phyloP scores from a whole-genome alignment of 108 stramenopile genomes.

The Skeletonema menzelii region DNA sequence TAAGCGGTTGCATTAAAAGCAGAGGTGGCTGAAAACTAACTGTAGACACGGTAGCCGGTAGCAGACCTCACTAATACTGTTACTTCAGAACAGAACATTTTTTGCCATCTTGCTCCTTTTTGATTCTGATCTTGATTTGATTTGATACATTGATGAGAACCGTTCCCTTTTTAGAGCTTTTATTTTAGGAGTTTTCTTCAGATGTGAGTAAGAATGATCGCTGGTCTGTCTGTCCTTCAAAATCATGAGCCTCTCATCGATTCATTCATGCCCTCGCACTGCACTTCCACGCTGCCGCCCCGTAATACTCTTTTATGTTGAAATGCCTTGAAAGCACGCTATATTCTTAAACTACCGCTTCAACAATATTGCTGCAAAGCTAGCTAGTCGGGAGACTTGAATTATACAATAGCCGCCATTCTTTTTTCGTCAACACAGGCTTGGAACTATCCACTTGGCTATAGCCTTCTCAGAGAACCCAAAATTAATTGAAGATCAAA shows the following conservation, averaged over 20 bases:
- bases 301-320: too few species aligned
- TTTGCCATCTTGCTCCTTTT: not conserved
- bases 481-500: not conserved
- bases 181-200: not conserved
- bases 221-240: not conserved
- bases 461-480: not conserved
- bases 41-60: too few species aligned
- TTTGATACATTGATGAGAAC: constrained; percentile 2
- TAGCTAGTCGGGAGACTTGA: not conserved
- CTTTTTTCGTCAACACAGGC: not conserved
- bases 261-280: too few species aligned
- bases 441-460: not conserved
- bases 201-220: not conserved
- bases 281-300: not conserved
- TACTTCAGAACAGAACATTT: constrained; percentile 1
- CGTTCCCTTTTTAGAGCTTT: not conserved
- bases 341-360: not conserved
- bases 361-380: not conserved
- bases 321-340: too few species aligned
- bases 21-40: too few species aligned
- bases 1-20: too few species aligned
- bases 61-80: too few species aligned
- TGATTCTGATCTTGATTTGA: too few species aligned
- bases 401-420: not conserved
- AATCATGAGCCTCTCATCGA: not conserved